Evolutionary conservation across 202 grass and related monocot species (phyloP).

Genomic region (Zoysia matrella): DNA sequence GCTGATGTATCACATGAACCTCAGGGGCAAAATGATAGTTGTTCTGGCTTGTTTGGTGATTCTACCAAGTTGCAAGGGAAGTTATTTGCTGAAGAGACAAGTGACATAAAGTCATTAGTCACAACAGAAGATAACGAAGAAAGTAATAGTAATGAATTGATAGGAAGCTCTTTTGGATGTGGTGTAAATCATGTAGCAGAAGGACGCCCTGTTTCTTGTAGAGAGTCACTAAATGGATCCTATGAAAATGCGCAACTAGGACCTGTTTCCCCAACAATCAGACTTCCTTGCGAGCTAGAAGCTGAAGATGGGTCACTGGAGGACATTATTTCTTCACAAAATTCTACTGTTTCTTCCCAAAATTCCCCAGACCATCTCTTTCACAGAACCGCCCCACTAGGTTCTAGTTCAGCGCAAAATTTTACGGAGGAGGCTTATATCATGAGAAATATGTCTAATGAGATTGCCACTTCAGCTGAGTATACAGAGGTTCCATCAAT

Average conservation of each 20-base stretch:
- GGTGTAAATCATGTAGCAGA: constrained; percentile 31
- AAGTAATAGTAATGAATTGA: constrained; percentile 59
- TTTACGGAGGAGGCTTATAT: constrained; percentile 41
- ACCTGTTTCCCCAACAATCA: constrained; percentile 31
- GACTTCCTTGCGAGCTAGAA: constrained; percentile 35
- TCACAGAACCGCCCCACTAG: constrained; percentile 44
- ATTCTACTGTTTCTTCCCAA: constrained; percentile 66
- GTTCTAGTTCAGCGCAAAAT: constrained; percentile 52
- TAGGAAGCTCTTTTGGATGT: constrained; percentile 52
- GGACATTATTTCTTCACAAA: constrained; percentile 71
- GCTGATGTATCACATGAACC: constrained; percentile 9
- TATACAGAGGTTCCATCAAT: constrained; percentile 59
- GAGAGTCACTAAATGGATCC: constrained; percentile 41
- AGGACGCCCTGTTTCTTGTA: constrained; percentile 52
- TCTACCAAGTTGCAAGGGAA: constrained; percentile 58
- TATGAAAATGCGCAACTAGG: constrained; percentile 54
- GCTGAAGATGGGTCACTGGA: constrained; percentile 63
- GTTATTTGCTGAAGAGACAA: constrained; percentile 56
- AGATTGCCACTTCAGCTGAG: constrained; percentile 47
- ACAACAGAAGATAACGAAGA: constrained; percentile 65
- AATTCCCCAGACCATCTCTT: constrained; percentile 55
- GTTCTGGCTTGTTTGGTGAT: constrained; percentile 44
- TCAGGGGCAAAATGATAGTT: constrained; percentile 42
- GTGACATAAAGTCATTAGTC: constrained; percentile 50
- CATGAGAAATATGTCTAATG: constrained; percentile 38